phyloP scores from a whole-genome alignment of 257 asterid genomes.

The Anisodus tanguticus region DNA sequence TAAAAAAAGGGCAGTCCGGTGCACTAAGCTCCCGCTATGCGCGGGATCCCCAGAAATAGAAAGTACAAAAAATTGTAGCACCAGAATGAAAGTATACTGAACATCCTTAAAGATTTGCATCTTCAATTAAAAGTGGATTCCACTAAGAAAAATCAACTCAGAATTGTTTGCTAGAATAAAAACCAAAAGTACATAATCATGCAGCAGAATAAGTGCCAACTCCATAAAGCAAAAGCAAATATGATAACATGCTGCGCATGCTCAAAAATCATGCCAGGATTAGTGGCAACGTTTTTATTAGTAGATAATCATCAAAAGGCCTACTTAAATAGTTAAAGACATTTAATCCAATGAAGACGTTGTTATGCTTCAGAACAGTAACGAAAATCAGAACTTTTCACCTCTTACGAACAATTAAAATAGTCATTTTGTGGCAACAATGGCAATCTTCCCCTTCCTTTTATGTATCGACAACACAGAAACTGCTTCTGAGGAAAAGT shows the following conservation, averaged over 20 bases:
- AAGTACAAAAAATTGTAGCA: background rate
- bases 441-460: background rate
- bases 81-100: background rate
- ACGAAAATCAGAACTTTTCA: conserved; percentile 14
- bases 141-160: conserved; percentile 15
- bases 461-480: background rate
- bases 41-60: background rate
- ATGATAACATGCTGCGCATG: conserved; percentile 47
- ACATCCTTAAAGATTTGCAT: background rate
- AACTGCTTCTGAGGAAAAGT: conserved; percentile 11
- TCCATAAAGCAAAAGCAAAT: conserved; percentile 33
- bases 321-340: background rate
- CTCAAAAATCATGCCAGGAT: conserved; percentile 38
- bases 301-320: conserved; percentile 22
- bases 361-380: background rate
- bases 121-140: conserved; percentile 22
- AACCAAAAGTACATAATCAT: background rate
- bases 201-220: conserved; percentile 23
- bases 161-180: background rate
- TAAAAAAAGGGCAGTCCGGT: no score
- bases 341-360: conserved; percentile 8
- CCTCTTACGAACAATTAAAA: conserved; percentile 13
- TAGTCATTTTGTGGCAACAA: conserved; percentile 7
- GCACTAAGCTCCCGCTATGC: no score
- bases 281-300: conserved; percentile 32